Percentiles rank a stretch among this genome's conserved stretches.
Conservation (phyloP, 2,329 filamentous ascomycete genomes). For the Mycosphaerella sp. region DNA sequence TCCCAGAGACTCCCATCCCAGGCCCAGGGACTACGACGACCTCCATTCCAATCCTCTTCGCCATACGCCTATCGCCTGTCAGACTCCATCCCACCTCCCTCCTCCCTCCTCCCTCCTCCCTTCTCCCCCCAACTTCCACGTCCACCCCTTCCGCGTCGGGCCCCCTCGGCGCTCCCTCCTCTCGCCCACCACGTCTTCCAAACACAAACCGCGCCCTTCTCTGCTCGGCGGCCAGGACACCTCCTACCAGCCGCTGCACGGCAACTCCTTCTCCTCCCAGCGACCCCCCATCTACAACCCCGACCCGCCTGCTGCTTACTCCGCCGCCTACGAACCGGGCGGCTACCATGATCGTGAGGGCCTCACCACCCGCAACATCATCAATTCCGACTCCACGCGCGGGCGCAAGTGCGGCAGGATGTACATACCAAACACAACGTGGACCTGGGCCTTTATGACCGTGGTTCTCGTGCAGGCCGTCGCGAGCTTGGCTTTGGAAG, state of each 20-base stretch:
- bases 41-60: too few relatives aligned
- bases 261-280: conserved; percentile 29
- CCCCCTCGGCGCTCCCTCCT: conserved; percentile 25
- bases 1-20: too few relatives aligned
- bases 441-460: conserved; percentile 81
- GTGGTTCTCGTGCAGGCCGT: conserved; percentile 69
- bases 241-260: conserved; percentile 45
- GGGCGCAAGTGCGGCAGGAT: conserved; percentile 44
- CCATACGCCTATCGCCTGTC: too few relatives aligned
- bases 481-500: conserved; percentile 76
- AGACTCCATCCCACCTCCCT: too few relatives aligned
- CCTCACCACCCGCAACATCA: conserved; percentile 37
- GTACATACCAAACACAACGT: conserved; percentile 75
- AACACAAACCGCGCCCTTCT: conserved; percentile 52
- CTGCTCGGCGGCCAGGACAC: conserved; percentile 48
- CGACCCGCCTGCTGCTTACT: background rate
- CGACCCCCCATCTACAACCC: conserved; percentile 25
- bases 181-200: conserved; percentile 35
- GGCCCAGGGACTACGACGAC: too few relatives aligned
- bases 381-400: conserved; percentile 26
- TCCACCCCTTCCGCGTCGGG: conserved; percentile 10
- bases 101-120: too few relatives aligned
- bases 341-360: conserved; percentile 50
- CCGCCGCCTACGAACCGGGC: conserved; percentile 37
- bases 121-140: too few relatives aligned